Base-by-base conservation (phyloP, 441 rosid species). In the Adansonia rubrostipa region DNA sequence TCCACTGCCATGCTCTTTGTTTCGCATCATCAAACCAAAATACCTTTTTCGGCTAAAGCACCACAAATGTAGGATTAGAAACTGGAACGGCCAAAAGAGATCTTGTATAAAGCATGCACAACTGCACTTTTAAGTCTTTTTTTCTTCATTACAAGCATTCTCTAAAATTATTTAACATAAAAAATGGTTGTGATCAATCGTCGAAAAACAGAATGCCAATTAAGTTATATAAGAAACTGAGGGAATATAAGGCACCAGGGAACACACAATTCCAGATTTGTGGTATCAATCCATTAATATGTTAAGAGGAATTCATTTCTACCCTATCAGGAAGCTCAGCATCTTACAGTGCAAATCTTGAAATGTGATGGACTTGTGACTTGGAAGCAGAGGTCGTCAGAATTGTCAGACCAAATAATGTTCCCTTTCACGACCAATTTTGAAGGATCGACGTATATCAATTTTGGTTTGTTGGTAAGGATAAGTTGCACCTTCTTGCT, bases 401-500 rank as follows among this genome's bases (percentile, higher is more conserved):
- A 20, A 28, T 71, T 71, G 54, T 71, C 89, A 69, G 97, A 97
- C 99, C 99, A 95, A 80, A 95, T 87, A 62, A 93, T 88, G 82
- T 90, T 93, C 78, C 98, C 98, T 82, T 97, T 97, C 11, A 89
- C 93, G 42, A 91, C 75, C 74, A 95, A 87, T 82, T 97, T 97
- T 20, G 98, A 84, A 48, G 99, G 99, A 80, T 97, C 98, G 50
- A 93, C 97, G 5, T 95, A 97, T 45, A 97, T 89, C 84, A 97
- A 83, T 82, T 86, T 95, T 20, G 99, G 99, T 79, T 95, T 97
- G 89, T 91, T 92, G 73, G 99, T 96, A 53, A 96, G 98, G 80
- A 96, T 94, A 65, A 96, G 97, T 85, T 96, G 99, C 88, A 96
- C 98, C 82, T 96, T 96, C 88, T 96, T 94, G 90, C 91, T 96